phyloP scores from a whole-genome alignment of 2,329 filamentous ascomycete genomes.

The Stagonosporopsis chrysanthemi region DNA sequence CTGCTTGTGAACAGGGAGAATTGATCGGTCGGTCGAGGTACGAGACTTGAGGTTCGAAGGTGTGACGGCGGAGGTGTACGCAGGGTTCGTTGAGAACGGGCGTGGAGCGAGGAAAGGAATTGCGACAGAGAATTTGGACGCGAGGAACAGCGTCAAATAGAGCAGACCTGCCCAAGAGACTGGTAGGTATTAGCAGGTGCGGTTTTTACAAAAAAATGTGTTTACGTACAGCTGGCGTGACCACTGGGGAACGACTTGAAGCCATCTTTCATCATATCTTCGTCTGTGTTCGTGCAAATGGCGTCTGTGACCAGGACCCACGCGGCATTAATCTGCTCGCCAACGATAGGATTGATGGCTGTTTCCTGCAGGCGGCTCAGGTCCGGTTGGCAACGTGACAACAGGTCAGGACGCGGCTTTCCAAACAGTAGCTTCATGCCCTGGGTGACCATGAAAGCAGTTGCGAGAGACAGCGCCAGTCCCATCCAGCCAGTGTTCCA shows the following conservation, averaged over 20 bases:
- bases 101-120: conserved; percentile 71
- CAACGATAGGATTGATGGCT: conserved; percentile 66
- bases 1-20: conserved; percentile 39
- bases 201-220: no score
- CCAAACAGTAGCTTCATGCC: conserved; percentile 80
- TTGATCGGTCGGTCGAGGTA: conserved; percentile 8
- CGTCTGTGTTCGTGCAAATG: conserved; percentile 76
- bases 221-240: conserved; percentile 69
- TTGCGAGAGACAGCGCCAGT: conserved; percentile 73
- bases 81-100: conserved; percentile 57
- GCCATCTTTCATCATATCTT: conserved; percentile 72
- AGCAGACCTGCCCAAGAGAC: conserved; percentile 79
- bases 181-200: conserved; percentile 27
- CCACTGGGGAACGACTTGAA: conserved; percentile 86
- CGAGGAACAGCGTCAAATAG: conserved; percentile 87
- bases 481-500: conserved; percentile 87
- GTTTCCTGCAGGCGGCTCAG: conserved; percentile 62
- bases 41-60: conserved; percentile 43
- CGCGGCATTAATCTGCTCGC: conserved; percentile 57
- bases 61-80: conserved; percentile 55
- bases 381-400: conserved; percentile 79
- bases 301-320: conserved; percentile 75
- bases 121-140: conserved; percentile 79
- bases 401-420: conserved; percentile 69
- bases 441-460: conserved; percentile 81